phyloP scores from a whole-genome alignment of 257 asterid genomes.

The Gentiana macrophylla region DNA sequence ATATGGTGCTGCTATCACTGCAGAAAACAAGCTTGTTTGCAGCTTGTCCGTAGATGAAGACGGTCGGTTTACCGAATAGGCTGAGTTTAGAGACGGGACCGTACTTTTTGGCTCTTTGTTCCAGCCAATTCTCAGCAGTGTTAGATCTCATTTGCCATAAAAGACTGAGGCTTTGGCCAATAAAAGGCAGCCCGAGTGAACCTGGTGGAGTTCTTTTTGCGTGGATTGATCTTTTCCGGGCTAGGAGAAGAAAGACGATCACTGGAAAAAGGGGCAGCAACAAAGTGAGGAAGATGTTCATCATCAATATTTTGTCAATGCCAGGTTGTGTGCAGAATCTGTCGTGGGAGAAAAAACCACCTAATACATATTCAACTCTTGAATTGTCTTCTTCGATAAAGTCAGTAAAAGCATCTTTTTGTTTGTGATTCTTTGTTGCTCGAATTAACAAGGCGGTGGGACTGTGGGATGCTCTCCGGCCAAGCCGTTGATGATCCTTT shows the following conservation, averaged over 20 bases:
- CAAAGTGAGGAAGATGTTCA: slow-evolving; percentile 16
- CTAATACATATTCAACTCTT: too few species aligned
- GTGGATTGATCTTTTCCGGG: slow-evolving; percentile 9
- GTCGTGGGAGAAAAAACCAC: too few species aligned
- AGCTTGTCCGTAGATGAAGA: slow-evolving; percentile 58
- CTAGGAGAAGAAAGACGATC: slow-evolving; percentile 10
- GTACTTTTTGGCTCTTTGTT: slow-evolving; percentile 35
- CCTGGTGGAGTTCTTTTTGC: slow-evolving; percentile 46
- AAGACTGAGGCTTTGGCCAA: slow-evolving; percentile 59
- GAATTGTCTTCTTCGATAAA: too few species aligned
- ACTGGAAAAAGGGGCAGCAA: slow-evolving; percentile 27
- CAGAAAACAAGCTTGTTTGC: slow-evolving; percentile 64
- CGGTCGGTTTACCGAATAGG: slow-evolving; percentile 64
- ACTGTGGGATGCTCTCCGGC: too few species aligned
- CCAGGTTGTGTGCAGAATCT: too few species aligned
- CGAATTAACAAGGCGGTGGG: too few species aligned
- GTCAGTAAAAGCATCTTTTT: too few species aligned
- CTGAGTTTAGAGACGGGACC: slow-evolving; percentile 57
- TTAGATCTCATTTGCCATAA: slow-evolving; percentile 62
- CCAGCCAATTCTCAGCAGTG: slow-evolving; percentile 55
- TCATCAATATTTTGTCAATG: not conserved
- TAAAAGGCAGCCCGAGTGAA: slow-evolving; percentile 47
- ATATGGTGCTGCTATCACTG: slow-evolving; percentile 27
- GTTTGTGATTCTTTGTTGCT: too few species aligned
- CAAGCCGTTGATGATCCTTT: too few species aligned